Evolutionary conservation across 108 stramenopile species (phyloP), one percentile per base, ranked within the genome.

Genomic region (Nitzschia palea): DNA sequence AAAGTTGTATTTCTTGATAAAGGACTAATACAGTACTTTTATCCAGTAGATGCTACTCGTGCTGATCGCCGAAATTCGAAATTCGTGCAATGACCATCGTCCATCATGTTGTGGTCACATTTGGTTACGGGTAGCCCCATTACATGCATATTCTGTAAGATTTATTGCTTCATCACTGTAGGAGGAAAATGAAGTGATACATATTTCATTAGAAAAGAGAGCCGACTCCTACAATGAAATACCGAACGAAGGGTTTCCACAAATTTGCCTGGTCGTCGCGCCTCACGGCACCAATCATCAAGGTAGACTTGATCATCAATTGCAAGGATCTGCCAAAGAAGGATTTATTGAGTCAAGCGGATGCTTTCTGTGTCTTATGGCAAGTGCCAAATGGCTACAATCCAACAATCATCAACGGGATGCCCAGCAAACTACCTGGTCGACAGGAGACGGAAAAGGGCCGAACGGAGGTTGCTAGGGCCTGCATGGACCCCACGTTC

Each of bases 291-390:
- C 72, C 76, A n/a, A 35, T 72, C 36, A 72, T 77, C 37, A 79
- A 72, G 23, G 48, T 83, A 10, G 82, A 83, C 60, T 50, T 83
- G 66, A 37, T 73, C 26, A 62, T 85, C 25, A 60, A 75, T 25
- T 81, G 80, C 55, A 47, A 58, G 26, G 55, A 70, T 27, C 72
- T 85, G 37, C 77, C 73, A 12, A 79, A 81, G 53, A 78, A 79
- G 47, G 83, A 85, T 50, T 60, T 75, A 18, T 53, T 81, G 27
- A 73, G 77, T 57, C 73, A 78, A 66, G 76, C 80, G 14, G 80
- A 85, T 60, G 71, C 80, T n/a, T 85, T 85, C 68, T 79, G 78
- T 33, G 76, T 77, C 15, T 36, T 77, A 22, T 77, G 76, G 76
- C 62, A 61, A 50, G 68, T 58, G 20, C 76, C 76, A 18, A 65